phyloP scores from a whole-genome alignment of 306 rosid genomes.

The Cicer bijugum region DNA sequence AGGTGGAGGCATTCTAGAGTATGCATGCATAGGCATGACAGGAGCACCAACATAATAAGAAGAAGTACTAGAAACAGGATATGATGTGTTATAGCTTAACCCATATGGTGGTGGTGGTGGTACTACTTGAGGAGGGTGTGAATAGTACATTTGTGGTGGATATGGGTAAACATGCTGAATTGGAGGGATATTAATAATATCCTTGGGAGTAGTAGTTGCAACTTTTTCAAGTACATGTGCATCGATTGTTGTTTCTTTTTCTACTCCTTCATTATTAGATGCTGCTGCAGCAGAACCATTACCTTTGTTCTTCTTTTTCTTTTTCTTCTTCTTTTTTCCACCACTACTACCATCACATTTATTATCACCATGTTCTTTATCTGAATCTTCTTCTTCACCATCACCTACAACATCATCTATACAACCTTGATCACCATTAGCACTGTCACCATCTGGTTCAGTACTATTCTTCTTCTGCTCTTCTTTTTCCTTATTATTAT shows the following conservation, averaged over 20 bases:
- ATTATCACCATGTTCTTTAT: constrained; percentile 35
- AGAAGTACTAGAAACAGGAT: constrained; percentile 55
- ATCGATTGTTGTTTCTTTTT: constrained; percentile 43
- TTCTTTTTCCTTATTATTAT: constrained; percentile 39
- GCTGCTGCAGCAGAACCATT: constrained; percentile 37
- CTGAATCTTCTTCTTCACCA: constrained; percentile 22
- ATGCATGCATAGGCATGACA: constrained; percentile 66
- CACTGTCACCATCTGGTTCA: constrained; percentile 37
- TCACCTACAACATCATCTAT: constrained; percentile 19
- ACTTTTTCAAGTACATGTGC: constrained; percentile 34
- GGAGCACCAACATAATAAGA: constrained; percentile 55
- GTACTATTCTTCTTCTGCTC: constrained; percentile 38
- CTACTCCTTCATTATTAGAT: constrained; percentile 43
- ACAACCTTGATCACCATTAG: constrained; percentile 9
- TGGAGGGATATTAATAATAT: constrained; percentile 49
- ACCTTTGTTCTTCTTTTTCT: constrained; percentile 74
- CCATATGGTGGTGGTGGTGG: constrained; percentile 51
- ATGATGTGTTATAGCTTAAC: constrained; percentile 64
- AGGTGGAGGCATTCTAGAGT: constrained; percentile 45
- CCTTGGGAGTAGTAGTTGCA: constrained; percentile 20
- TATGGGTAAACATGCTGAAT: constrained; percentile 60
- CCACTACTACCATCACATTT: constrained; percentile 46
- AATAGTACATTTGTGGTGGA: constrained; percentile 50
- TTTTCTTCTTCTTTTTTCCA: constrained; percentile 65
- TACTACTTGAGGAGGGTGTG: constrained; percentile 38